Percentiles rank a stretch among this genome's conserved stretches.
These are phyloP conservation scores for Suillus occidentalis DNA, from an alignment of 768 basidiomycete species.

Conservation along the genomic window DNA sequence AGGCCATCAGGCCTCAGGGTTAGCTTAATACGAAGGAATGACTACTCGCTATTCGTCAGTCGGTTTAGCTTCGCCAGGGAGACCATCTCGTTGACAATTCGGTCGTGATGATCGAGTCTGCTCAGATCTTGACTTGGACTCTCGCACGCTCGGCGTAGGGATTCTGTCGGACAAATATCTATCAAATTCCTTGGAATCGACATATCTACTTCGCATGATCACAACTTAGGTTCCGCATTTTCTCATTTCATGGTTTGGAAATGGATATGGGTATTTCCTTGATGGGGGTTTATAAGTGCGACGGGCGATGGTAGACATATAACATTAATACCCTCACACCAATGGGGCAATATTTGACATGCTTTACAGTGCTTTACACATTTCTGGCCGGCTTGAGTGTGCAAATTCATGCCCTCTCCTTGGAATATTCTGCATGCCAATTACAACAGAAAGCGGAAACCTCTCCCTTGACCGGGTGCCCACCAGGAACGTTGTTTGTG, in stretches of 20 bases:
- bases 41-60: neutral
- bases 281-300: neutral
- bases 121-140: neutral
- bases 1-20: neutral
- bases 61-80: neutral
- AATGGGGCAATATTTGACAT: neutral
- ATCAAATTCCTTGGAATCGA: neutral
- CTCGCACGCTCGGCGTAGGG: neutral
- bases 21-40: neutral
- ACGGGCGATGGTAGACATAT: neutral
- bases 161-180: neutral
- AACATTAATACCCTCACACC: neutral
- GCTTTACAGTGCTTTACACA: neutral
- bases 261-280: neutral
- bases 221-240: neutral
- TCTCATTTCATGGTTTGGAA: neutral
- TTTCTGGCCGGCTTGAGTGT: neutral
- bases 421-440: conserved; percentile 47
- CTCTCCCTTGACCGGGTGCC: conserved; percentile 51
- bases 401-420: conserved; percentile 38
- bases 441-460: conserved; percentile 39
- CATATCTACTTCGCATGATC: neutral
- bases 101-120: neutral
- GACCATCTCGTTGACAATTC: neutral
- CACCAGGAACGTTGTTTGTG: conserved; percentile 37